phyloP scores from a whole-genome alignment of 768 basidiomycete species.

The Neoboletus brunneissimus region DNA sequence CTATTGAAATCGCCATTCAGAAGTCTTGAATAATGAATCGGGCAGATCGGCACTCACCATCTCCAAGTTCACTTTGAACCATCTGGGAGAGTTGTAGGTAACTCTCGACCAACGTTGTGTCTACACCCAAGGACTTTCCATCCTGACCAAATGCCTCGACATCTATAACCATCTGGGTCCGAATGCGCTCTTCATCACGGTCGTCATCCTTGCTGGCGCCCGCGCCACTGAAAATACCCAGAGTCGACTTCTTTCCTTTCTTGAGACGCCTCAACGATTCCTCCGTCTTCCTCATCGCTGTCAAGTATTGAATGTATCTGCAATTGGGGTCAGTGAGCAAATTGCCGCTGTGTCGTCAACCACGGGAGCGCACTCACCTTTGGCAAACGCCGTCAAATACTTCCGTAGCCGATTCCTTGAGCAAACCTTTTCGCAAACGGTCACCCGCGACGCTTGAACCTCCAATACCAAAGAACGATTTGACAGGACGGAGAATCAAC shows the following conservation, averaged over 20 bases:
- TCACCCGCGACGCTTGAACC: constrained; percentile 56
- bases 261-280: constrained; percentile 84
- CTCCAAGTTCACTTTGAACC: constrained; percentile 45
- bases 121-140: constrained; percentile 64
- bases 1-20: constrained; percentile 8
- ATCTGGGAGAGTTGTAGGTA: constrained; percentile 58
- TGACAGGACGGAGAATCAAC: constrained; percentile 76
- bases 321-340: background rate
- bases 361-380: constrained; percentile 25
- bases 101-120: constrained; percentile 48
- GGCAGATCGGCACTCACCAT: constrained; percentile 25
- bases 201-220: constrained; percentile 54
- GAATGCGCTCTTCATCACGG: constrained; percentile 87
- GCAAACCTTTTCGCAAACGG: constrained; percentile 52
- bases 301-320: constrained; percentile 79
- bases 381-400: constrained; percentile 73
- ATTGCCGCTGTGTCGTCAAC: background rate
- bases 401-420: constrained; percentile 50
- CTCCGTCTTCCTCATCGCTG: constrained; percentile 88
- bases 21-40: background rate
- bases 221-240: constrained; percentile 73
- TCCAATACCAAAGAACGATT: constrained; percentile 67
- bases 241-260: constrained; percentile 76
- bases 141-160: constrained; percentile 82
- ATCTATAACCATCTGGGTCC: constrained; percentile 78